Evolutionary conservation across 2,329 filamentous ascomycete species (phyloP), one percentile per base, ranked within the genome.

Genomic region (Neofusicoccum kwambonambiense): DNA sequence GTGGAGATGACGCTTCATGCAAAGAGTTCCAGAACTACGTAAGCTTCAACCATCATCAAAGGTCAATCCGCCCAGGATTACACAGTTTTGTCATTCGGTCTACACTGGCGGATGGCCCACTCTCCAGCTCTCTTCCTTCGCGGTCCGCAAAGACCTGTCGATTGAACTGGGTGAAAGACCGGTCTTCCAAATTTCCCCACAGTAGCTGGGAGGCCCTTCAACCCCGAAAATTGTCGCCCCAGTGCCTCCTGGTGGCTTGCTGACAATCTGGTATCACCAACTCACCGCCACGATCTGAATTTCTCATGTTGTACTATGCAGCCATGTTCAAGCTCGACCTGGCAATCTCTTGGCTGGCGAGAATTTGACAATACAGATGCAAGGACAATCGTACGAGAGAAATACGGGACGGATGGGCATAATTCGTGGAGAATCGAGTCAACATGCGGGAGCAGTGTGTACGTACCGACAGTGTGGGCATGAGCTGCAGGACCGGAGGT

Each of bases 211-310:
- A 60, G n/a, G 11, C 41, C 31, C 27, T 37, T 12, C 17, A 60
- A 45, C 56, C 56, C 56, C 42, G 42, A 60, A 50, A 47, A 47
- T 37, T 27, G 41, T 8, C 17, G 15, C 15, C 13, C 27, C 34
- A 17, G 56, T 31, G 31, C 19, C 11, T 31, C 39, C 3, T 15
- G 19, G 27, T 47, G 56, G 27, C 41, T 60, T 47, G 42, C 56
- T 35, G 27, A 60, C 56, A 42, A 47, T 47, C 56, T 37, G 31
- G 56, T 60, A 60, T 60, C 42, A 60, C 56, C 34, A 37, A 49
- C 41, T 60, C 56, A 47, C 56, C 56, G 41, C 56, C 56, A 47
- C n/a, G 35, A 47, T 60, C 42, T 47, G n/a, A 15, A 11, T 15
- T 15, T 17, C 13, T 22, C 31, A 35, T 60, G 56, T 47, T 35